Evolutionary conservation across 352 stramenopile genomes (phyloP), one percentile per base, ranked within the genome.

Genomic region (Phytophthora cryptogea): DNA sequence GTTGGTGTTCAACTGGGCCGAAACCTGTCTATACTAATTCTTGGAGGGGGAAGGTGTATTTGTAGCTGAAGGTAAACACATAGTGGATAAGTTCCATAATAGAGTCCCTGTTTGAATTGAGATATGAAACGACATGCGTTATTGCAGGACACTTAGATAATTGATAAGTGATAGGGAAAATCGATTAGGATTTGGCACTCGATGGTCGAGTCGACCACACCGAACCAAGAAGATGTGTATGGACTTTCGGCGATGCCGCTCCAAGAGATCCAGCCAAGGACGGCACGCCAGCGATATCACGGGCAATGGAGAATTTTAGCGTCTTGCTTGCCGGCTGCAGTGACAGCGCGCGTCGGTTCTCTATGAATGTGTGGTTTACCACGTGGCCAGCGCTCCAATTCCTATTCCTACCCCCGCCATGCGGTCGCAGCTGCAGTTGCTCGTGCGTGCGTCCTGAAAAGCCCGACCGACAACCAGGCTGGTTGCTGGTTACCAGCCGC

Each of bases 401-500:
- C 7, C 46, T 49, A 54, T 63, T 44, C 30, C 32, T 60, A 33
- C 33, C 11, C 11, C 39, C 26, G 58, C 58, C 58, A 66, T 61
- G 51, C 43, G 58, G 58, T 55, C 43, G 26, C 51, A 11, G 2
- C 41, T 33, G 58, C 50, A 66, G 51, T 66, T 66, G 58, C 58
- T 54, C 49, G 35, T 54, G 41, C 40, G 57, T 59, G 26, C 41
- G n/a, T n/a, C n/a, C n/a, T n/a, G n/a, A n/a, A n/a, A n/a, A n/a
- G n/a, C n/a, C n/a, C n/a, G n/a, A n/a, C n/a, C n/a, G n/a, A n/a
- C n/a, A n/a, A n/a, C n/a, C n/a, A n/a, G n/a, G n/a, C n/a, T n/a
- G n/a, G n/a, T n/a, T n/a, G n/a, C n/a, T n/a, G n/a, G n/a, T n/a
- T n/a, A n/a, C n/a, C n/a, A n/a, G 20, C 54, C 8, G 16, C 40